Conservation (phyloP, 1,139 yeast genomes). For the Suhomyces anneliseae region DNA sequence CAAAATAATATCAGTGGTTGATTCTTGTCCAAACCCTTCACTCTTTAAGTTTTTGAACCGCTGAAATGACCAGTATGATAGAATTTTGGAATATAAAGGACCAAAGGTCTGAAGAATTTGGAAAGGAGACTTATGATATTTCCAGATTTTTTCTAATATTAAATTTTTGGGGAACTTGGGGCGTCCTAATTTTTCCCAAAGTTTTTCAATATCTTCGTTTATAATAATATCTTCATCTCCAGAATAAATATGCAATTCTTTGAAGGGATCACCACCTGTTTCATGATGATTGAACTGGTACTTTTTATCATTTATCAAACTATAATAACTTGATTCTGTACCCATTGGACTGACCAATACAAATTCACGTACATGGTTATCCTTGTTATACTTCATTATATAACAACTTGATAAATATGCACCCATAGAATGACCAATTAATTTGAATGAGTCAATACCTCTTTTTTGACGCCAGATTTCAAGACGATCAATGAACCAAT, state of each 20-base stretch:
- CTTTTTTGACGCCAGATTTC: conserved; percentile 39
- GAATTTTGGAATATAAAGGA: conserved; percentile 42
- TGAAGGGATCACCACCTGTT: conserved; percentile 21
- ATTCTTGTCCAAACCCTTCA: neutral
- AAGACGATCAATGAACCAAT: conserved; percentile 45
- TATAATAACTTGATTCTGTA: conserved; percentile 39
- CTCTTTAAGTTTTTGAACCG: conserved; percentile 34
- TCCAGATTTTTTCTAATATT: conserved; percentile 39
- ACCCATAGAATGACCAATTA: conserved; percentile 49
- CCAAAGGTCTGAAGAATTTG: conserved; percentile 40
- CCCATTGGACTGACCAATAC: conserved; percentile 49
- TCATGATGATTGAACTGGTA: conserved; percentile 38
- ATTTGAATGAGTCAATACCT: conserved; percentile 27
- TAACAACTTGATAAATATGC: conserved; percentile 44
- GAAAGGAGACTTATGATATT: conserved; percentile 42
- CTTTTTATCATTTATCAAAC: conserved; percentile 35
- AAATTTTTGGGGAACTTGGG: conserved; percentile 42
- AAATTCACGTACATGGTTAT: conserved; percentile 22
- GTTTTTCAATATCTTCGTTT: conserved; percentile 21
- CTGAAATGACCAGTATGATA: conserved; percentile 46
- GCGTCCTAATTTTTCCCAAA: conserved; percentile 39
- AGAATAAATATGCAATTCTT: conserved; percentile 15
- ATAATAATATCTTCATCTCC: conserved; percentile 16
- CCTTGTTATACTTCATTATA: conserved; percentile 39
- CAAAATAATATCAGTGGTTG: conserved; percentile 25